These are phyloP conservation scores for Wallacemonas collosoma DNA, from an alignment of 208 protist genomes.

Conservation along the genomic window DNA sequence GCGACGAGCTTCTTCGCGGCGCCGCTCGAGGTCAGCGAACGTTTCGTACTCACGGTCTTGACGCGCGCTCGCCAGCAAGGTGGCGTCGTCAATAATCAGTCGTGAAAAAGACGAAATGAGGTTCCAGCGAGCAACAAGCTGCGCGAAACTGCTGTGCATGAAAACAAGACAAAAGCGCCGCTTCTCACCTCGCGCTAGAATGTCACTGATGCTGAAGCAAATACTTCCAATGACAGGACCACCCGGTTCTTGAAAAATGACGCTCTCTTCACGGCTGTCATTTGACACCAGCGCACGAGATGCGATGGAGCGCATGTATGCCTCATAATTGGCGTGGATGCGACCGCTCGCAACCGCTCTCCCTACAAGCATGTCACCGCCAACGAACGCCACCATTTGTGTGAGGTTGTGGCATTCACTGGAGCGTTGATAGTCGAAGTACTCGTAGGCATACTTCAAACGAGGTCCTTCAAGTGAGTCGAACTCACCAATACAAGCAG, in stretches of 20 bases:
- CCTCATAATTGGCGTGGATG: conserved; percentile 41
- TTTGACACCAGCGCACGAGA: conserved; percentile 68
- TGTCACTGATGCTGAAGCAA: conserved; percentile 78
- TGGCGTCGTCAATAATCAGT: conserved; percentile 51
- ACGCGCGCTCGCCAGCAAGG: conserved; percentile 28
- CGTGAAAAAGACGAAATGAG: conserved; percentile 37
- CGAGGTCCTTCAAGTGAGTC: conserved; percentile 72
- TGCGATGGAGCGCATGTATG: conserved; percentile 54
- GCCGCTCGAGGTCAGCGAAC: conserved; percentile 57
- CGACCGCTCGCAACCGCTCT: conserved; percentile 47
- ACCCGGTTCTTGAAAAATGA: conserved; percentile 67
- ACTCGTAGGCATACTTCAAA: conserved; percentile 68
- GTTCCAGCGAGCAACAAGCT: conserved; percentile 56
- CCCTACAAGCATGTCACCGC: conserved; percentile 31
- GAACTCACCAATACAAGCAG: conserved; percentile 80
- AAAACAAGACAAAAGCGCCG: conserved; percentile 76
- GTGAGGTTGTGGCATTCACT: conserved; percentile 5
- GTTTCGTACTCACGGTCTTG: conserved; percentile 62
- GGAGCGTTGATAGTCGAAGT: conserved; percentile 41
- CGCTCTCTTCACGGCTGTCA: conserved; percentile 58
- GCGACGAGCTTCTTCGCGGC: conserved; percentile 58
- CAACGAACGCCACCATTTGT: conserved; percentile 32
- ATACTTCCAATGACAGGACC: conserved; percentile 66
- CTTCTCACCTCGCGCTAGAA: conserved; percentile 80
- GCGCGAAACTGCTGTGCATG: conserved; percentile 52